phyloP scores from a whole-genome alignment of 345 rosid species.

The Salix caprea region DNA sequence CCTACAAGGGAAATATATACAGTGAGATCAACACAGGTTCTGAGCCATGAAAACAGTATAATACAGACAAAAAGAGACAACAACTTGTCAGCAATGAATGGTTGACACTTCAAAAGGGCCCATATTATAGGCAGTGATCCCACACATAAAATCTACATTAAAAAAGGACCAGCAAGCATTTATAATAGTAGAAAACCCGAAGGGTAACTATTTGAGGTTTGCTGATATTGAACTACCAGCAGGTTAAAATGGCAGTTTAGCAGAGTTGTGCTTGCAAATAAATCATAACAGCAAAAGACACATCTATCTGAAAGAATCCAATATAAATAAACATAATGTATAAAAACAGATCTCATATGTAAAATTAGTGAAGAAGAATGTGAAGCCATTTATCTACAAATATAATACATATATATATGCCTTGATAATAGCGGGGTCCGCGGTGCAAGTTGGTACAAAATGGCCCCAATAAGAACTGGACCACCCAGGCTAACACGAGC shows the following conservation, averaged over 20 bases:
- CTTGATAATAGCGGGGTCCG: not conserved
- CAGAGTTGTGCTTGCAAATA: not conserved
- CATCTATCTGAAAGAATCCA: not conserved
- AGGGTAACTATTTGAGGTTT: not conserved
- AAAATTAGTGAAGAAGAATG: not conserved
- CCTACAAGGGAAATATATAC: conserved; percentile 33
- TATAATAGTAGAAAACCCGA: not conserved
- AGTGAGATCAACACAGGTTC: not conserved
- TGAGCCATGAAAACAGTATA: not conserved
- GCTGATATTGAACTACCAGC: not conserved
- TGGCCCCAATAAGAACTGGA: not conserved
- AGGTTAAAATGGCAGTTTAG: not conserved
- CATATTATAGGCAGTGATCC: not conserved
- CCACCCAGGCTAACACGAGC: not conserved
- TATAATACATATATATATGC: fast-evolving
- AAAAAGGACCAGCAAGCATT: not conserved
- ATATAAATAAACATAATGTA: not conserved
- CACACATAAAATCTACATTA: not conserved
- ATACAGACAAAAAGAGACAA: not conserved
- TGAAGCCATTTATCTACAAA: not conserved
- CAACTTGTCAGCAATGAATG: not conserved
- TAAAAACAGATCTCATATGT: not conserved
- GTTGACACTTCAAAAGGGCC: not conserved
- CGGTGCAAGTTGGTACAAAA: not conserved
- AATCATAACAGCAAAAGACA: not conserved